Conservation (phyloP, 2,329 filamentous ascomycete genomes). For the Penicillium oxalicum region DNA sequence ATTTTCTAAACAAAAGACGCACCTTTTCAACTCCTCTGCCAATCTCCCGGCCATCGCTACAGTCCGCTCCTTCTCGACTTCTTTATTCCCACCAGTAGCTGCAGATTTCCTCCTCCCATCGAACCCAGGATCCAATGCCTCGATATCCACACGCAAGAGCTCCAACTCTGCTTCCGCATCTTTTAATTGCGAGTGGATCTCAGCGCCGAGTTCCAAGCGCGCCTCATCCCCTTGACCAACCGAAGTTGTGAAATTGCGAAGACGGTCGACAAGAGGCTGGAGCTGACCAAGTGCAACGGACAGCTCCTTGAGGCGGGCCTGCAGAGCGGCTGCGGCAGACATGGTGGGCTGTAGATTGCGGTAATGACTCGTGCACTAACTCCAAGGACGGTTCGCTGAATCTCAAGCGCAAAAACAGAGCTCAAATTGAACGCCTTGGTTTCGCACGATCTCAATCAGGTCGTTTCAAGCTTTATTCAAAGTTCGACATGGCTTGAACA, state of each 20-base stretch:
- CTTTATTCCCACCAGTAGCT: constrained; percentile 45
- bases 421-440: neutral
- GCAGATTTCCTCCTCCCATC: constrained; percentile 26
- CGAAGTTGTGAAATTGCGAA: constrained; percentile 57
- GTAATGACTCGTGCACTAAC: neutral
- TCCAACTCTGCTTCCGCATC: constrained; percentile 80
- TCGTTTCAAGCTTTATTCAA: no score
- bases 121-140: constrained; percentile 55
- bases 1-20: constrained; percentile 17
- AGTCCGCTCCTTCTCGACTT: constrained; percentile 60
- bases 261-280: constrained; percentile 50
- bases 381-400: neutral
- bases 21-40: constrained; percentile 66
- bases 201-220: constrained; percentile 66
- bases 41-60: constrained; percentile 62
- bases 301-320: constrained; percentile 47
- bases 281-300: constrained; percentile 50
- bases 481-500: neutral
- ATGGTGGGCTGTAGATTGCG: constrained; percentile 21
- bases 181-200: constrained; percentile 73
- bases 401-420: neutral
- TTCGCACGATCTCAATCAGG: no score
- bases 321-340: constrained; percentile 37
- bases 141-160: constrained; percentile 68
- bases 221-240: constrained; percentile 59